Percentiles rank a stretch among this genome's conserved stretches.
Conservation (phyloP, 139 green algal genomes). For the Chlorella ohadii region DNA sequence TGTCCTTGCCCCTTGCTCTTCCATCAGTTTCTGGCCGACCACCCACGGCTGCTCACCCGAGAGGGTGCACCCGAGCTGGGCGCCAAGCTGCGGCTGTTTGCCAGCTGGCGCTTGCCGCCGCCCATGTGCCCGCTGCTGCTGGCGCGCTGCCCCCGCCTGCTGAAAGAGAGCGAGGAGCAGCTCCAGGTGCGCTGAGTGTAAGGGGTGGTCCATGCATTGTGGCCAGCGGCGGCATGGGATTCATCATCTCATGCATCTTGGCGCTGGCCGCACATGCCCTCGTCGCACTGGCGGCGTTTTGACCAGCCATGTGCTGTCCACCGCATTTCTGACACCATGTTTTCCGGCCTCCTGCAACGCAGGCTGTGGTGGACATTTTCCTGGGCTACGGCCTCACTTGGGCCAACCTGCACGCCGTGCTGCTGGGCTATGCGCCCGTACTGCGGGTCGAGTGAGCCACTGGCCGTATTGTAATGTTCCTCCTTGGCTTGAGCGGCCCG, state of each 20-base stretch:
- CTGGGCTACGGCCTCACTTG: conserved; percentile 19
- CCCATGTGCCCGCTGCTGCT: conserved; percentile 33
- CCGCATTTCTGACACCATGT: no score
- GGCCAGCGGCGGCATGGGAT: no score
- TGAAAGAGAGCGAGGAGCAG: neutral
- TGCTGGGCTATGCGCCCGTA: conserved; percentile 10
- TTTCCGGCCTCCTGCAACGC: no score
- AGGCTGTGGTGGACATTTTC: conserved; percentile 1
- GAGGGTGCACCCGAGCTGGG: neutral
- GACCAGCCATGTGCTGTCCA: no score
- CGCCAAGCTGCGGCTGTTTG: neutral
- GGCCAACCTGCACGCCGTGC: conserved; percentile 4
- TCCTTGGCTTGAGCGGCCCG: no score
- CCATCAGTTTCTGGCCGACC: conserved; percentile 5
- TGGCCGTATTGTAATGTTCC: neutral
- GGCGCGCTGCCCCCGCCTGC: conserved; percentile 26
- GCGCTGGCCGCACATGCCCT: no score
- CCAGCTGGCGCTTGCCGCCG: conserved; percentile 16
- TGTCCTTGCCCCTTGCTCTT: neutral
- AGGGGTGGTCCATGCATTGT: no score
- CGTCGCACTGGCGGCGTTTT: no score
- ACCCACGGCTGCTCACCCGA: neutral
- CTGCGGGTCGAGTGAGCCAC: neutral
- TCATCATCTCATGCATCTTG: neutral
- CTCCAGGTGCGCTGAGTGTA: conserved; percentile 7